Conservation (phyloP, 352 stramenopile species). For the Pythium chondricola region DNA sequence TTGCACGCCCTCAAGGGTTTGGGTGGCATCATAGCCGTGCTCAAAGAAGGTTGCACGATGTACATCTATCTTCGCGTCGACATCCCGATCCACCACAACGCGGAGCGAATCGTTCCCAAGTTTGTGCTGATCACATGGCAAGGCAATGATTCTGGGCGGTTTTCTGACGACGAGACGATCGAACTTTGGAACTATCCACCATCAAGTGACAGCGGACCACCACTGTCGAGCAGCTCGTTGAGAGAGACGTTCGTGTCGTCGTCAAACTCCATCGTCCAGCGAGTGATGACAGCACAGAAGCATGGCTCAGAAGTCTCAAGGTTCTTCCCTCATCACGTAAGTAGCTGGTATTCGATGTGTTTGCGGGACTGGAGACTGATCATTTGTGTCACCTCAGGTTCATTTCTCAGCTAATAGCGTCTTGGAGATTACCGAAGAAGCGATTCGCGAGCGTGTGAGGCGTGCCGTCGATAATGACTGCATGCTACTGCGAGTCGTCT, state of each 20-base stretch:
- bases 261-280: conserved; percentile 72
- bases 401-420: conserved; percentile 80
- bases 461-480: conserved; percentile 82
- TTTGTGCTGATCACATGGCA: conserved; percentile 86
- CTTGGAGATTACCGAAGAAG: conserved; percentile 79
- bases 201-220: conserved; percentile 6
- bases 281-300: conserved; percentile 70
- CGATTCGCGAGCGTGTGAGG: conserved; percentile 75
- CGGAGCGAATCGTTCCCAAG: conserved; percentile 81
- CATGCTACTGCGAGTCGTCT: conserved; percentile 84
- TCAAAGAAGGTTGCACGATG: conserved; percentile 78
- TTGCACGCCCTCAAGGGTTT: conserved; percentile 80
- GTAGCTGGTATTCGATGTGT: too few species aligned
- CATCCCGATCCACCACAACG: conserved; percentile 72
- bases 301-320: conserved; percentile 80
- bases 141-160: conserved; percentile 45
- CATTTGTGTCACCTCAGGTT: conserved; percentile 48
- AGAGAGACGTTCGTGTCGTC: conserved; percentile 11
- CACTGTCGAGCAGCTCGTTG: conserved; percentile 18
- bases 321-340: conserved; percentile 86
- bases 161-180: conserved; percentile 59
- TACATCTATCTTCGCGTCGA: conserved; percentile 89
- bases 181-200: conserved; percentile 16
- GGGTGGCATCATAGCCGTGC: conserved; percentile 61
- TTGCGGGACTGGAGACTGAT: too few species aligned